phyloP scores from a whole-genome alignment of 2,329 filamentous ascomycete genomes.

The Aspergillus sp. region DNA sequence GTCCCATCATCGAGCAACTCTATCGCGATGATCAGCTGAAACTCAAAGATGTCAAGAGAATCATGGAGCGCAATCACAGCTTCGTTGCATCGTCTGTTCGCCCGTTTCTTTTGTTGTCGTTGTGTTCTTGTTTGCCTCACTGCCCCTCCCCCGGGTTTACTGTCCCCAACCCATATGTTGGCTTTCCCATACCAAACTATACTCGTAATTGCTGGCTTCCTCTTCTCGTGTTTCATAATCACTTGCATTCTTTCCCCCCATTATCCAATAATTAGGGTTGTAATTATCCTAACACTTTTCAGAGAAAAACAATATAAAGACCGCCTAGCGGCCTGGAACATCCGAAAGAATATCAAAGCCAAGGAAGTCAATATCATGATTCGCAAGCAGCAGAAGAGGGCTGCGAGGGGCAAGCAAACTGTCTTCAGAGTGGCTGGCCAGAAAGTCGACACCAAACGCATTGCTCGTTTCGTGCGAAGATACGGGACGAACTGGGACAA shows the following conservation, averaged over 20 bases:
- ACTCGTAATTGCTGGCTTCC: not conserved
- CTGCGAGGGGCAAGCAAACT: conserved; percentile 38
- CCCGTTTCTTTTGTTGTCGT: conserved; percentile 9
- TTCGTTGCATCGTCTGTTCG: conserved; percentile 36
- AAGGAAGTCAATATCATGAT: conserved; percentile 40
- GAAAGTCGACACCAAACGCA: conserved; percentile 35
- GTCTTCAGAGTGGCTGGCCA: conserved; percentile 37
- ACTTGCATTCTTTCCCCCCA: not conserved
- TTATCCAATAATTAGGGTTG: not conserved
- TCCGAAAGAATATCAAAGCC: conserved; percentile 41
- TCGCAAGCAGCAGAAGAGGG: conserved; percentile 38
- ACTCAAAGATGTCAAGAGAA: conserved; percentile 36
- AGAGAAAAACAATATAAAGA: conserved; percentile 44
- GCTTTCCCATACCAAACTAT: conserved; percentile 2
- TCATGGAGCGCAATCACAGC: conserved; percentile 38
- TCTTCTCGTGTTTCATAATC: not conserved
- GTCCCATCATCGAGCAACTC: conserved; percentile 35
- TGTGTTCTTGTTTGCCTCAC: conserved; percentile 7
- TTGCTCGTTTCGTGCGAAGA: conserved; percentile 35
- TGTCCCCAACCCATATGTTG: not conserved
- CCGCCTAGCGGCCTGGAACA: conserved; percentile 37
- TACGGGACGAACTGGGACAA: conserved; percentile 31
- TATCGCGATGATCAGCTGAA: conserved; percentile 38
- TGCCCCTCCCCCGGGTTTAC: conserved; percentile 6
- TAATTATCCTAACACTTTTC: conserved; percentile 7